phyloP scores from a whole-genome alignment of 495 filamentous ascomycete species.

The Aspergillus saccharolyticus region DNA sequence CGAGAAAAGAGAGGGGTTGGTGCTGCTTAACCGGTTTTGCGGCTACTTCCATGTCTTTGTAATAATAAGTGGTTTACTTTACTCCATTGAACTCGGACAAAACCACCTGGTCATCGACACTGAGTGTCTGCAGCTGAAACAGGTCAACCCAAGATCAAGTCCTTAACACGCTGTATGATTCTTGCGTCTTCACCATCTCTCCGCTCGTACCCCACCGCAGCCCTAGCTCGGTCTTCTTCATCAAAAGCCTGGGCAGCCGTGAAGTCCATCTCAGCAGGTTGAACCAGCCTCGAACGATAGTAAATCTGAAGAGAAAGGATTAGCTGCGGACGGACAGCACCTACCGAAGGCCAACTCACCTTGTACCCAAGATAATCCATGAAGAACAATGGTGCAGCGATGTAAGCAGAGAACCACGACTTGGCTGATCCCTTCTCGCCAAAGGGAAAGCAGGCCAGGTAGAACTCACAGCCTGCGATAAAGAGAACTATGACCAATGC shows the following conservation, averaged over 20 bases:
- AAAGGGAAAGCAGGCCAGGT: slow-evolving; percentile 37
- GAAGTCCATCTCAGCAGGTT: slow-evolving; percentile 23
- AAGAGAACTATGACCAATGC: slow-evolving; percentile 55
- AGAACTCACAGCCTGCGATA: slow-evolving; percentile 56
- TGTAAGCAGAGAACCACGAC: slow-evolving; percentile 27
- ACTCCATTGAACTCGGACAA: too few species aligned
- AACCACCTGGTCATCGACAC: background rate
- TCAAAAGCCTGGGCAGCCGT: slow-evolving; percentile 22
- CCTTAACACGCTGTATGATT: background rate
- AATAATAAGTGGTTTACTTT: background rate
- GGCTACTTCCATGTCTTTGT: background rate
- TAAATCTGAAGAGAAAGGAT: slow-evolving; percentile 11
- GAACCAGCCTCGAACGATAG: slow-evolving; percentile 25
- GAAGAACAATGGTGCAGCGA: slow-evolving; percentile 26
- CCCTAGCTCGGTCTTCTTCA: slow-evolving; percentile 18
- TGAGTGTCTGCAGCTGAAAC: too few species aligned
- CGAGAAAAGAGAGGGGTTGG: background rate
- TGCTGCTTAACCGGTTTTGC: background rate
- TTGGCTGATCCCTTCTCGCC: slow-evolving; percentile 25
- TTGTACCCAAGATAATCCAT: slow-evolving; percentile 28
- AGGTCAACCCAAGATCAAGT: background rate
- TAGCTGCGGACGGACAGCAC: too few species aligned
- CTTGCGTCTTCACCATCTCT: background rate
- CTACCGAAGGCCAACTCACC: too few species aligned
- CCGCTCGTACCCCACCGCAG: background rate